Base-by-base conservation (phyloP, 345 rosid genomes). In the Fremontodendron californicum region DNA sequence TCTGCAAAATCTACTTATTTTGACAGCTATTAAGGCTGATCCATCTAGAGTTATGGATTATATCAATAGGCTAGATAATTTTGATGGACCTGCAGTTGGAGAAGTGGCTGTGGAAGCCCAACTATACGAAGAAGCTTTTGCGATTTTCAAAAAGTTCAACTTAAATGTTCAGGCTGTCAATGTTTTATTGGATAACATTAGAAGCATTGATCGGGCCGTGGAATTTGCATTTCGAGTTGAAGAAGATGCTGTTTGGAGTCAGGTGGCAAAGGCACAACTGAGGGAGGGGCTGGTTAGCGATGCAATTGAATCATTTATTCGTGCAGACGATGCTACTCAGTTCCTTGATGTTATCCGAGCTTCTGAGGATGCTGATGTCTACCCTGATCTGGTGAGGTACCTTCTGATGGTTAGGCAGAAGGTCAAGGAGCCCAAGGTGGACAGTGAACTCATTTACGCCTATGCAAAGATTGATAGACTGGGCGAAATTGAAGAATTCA, bases 11-110 rank as follows among this genome's bases (percentile, higher is more conserved):
- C 90, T 96, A 67, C 99, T 96, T 77, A 92, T 96, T 76, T 86
- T 94, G 87, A 96, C 98, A 33, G 97, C 98, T 49, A 91, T 96
- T 39, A 94, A 94, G 85, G 98, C 99, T 31, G 98, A 96, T 85
- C 89, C 99, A 31, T 90, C 97, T 55, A 87, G 98, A 85, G 98
- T 92, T 43, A 94, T 96, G 99, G 99, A 94, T 84, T 96, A 96
- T 77, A 82, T 96, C 40, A 94, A 96, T 77, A 89, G 99, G 85
- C 87, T 94, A 45, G 98, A 94, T 81, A 96, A 94, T 83, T 96
- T 96, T 82, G 99, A 96, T 88, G 98, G 99, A 61, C 97, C 99
- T 78, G 95, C 95, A 46, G 94, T 96, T 81, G 99, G 99, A 75
- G 97, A 92, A 80, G 92, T 93, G 78, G 98, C 99, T 52, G 94